phyloP scores from a whole-genome alignment of 1,284 basidiomycete species.

The Trichosporon coremiiforme region DNA sequence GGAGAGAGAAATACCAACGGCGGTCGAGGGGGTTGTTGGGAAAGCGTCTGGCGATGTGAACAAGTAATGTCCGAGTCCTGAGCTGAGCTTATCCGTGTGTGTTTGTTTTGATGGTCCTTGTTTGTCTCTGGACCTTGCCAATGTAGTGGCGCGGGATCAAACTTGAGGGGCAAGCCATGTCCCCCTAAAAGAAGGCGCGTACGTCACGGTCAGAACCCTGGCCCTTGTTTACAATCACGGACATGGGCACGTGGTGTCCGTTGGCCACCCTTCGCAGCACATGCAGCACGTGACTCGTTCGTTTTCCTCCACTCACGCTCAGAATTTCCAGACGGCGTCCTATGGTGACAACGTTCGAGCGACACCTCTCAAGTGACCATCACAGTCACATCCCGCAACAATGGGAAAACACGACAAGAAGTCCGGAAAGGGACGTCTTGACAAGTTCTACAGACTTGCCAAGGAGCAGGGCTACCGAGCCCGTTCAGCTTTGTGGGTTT shows the following conservation, averaged over 20 bases:
- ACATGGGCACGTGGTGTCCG: constrained; percentile 9
- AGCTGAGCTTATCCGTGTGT: constrained; percentile 13
- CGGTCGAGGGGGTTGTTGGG: background rate
- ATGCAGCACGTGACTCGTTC: background rate
- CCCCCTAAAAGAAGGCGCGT: constrained; percentile 18
- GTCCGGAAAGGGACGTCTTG: constrained; percentile 79
- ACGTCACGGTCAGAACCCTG: background rate
- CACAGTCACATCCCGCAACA: constrained; percentile 20
- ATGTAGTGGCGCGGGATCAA: constrained; percentile 6
- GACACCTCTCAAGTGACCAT: constrained; percentile 6
- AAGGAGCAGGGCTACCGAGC: constrained; percentile 97
- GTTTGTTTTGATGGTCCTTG: constrained; percentile 16
- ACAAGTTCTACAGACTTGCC: constrained; percentile 83
- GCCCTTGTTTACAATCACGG: background rate
- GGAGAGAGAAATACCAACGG: constrained; percentile 5
- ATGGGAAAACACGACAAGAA: constrained; percentile 61
- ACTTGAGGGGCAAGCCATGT: background rate
- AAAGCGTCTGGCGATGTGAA: background rate
- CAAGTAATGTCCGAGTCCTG: background rate
- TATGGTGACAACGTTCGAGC: background rate
- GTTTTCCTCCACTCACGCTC: constrained; percentile 8
- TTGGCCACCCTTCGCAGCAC: constrained; percentile 7
- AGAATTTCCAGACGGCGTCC: constrained; percentile 5
- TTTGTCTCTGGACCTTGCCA: constrained; percentile 4
- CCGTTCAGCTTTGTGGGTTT: constrained; percentile 82